Conservation (phyloP, 192 early-diverging fungal species). For the Coemansia pectinata region DNA sequence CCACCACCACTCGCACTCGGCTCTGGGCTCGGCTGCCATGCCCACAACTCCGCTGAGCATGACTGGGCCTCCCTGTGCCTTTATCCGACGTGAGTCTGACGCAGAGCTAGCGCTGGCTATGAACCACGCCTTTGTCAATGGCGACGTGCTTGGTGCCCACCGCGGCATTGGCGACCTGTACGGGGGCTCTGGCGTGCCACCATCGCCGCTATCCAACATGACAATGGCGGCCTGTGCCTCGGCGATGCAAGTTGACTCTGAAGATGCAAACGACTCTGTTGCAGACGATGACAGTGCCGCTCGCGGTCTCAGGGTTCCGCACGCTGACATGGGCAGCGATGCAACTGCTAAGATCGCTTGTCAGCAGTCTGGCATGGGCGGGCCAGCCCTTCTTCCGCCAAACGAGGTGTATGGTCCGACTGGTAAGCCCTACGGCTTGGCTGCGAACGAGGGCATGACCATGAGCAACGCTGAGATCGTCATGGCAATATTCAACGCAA, state of each 20-base stretch:
- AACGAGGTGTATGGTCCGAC: slow-evolving; percentile 22
- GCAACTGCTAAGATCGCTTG: neutral
- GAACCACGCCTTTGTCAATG: slow-evolving; percentile 50
- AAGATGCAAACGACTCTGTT: neutral
- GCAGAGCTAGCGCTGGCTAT: slow-evolving; percentile 53
- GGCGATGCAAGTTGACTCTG: slow-evolving; percentile 21
- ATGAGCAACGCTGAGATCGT: slow-evolving; percentile 31
- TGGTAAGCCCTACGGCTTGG: neutral
- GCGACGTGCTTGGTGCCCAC: slow-evolving; percentile 40
- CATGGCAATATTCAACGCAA: slow-evolving; percentile 50
- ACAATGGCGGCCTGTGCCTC: slow-evolving; percentile 21
- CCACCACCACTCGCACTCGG: slow-evolving; percentile 13
- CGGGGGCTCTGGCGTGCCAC: slow-evolving; percentile 25
- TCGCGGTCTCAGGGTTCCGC: neutral
- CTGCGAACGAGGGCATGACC: slow-evolving; percentile 1
- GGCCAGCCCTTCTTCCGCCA: neutral
- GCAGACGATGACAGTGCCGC: neutral
- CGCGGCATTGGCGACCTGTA: slow-evolving; percentile 40
- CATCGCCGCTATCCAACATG: slow-evolving; percentile 44
- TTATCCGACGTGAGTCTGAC: slow-evolving; percentile 49
- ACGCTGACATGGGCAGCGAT: neutral
- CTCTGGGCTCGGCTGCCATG: slow-evolving; percentile 1
- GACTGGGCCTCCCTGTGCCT: slow-evolving; percentile 5
- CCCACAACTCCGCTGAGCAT: neutral
- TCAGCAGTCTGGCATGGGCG: neutral